Evolutionary conservation across 169 alveolate genomes (phyloP), one percentile per base, ranked within the genome.

Genomic region (Cryptosporidium ryanae): DNA sequence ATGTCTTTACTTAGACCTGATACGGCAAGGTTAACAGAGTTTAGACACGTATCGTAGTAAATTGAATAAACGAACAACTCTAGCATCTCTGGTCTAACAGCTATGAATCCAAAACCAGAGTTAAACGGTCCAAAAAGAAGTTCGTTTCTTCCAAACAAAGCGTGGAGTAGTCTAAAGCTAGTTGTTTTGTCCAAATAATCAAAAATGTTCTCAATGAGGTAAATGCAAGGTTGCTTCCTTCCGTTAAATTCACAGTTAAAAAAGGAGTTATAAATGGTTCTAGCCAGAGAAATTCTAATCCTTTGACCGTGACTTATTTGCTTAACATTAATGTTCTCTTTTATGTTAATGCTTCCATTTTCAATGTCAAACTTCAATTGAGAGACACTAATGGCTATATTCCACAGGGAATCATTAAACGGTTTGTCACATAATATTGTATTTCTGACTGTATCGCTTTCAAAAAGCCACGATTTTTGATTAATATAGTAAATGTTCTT

Each of bases 291-390:
- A 17, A 76, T 46, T 43, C 87, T 27, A n/a, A 48, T 48, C 18
- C 71, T 76, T 46, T 76, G 87, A 10, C 87, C 87, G 18, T 55
- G 57, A 76, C 87, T 76, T 2, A 76, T 55, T 34, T 76, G 87
- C n/a, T 59, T 76, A 4, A 49, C 27, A 46, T 61, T 76, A 18
- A 76, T 55, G 13, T 31, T 59, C 21, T 76, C 87, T 17, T 32
- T 31, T 7, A 59, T 6, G 21, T 21, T 59, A 43, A 76, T 55
- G 27, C 48, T 38, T 18, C 34, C 52, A 59, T 76, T 55, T 13
- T 59, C 29, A 15, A 76, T 59, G 46, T 76, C 87, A 38, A 29
- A 12, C 13, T 31, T 52, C 6, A 76, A 25, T 18, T 61, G 71
- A n/a, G 76, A 76, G 17, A 59, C 43, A 15, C 34, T 43, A 15